A percentile compares a stretch with the other conserved stretches of the same genome.
Conservation (phyloP, 2,329 filamentous ascomycete genomes). For the Paracorniculantispora psalliotae region DNA sequence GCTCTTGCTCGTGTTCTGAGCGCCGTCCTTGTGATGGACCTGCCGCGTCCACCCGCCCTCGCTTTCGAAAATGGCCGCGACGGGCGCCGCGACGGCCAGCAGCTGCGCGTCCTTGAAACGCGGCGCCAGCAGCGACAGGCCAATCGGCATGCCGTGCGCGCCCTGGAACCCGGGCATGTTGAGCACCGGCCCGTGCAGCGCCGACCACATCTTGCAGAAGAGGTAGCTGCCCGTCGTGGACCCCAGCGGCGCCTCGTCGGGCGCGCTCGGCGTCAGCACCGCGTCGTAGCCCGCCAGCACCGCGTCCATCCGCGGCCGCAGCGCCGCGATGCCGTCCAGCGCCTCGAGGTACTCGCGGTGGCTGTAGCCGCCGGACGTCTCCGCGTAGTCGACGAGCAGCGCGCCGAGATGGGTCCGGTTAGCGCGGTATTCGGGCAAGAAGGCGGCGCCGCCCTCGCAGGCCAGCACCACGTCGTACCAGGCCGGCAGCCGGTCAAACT, state of each 20-base stretch:
- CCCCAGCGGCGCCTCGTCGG: constrained; percentile 52
- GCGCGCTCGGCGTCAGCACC: constrained; percentile 52
- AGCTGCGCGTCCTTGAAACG: constrained; percentile 43
- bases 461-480: constrained; percentile 49
- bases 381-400: constrained; percentile 44
- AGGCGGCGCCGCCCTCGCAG: constrained; percentile 48
- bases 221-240: constrained; percentile 48
- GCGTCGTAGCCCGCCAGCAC: constrained; percentile 48
- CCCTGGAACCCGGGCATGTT: constrained; percentile 61
- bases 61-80: constrained; percentile 30
- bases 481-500: constrained; percentile 43
- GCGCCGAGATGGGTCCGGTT: constrained; percentile 42
- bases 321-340: constrained; percentile 46
- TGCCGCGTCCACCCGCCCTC: constrained; percentile 29
- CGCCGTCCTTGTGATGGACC: neutral
- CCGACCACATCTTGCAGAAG: constrained; percentile 50
- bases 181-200: constrained; percentile 58
- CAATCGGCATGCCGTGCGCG: constrained; percentile 49
- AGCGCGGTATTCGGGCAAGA: constrained; percentile 48
- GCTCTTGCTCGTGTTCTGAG: neutral
- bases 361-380: constrained; percentile 40
- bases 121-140: constrained; percentile 47
- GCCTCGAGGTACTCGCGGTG: constrained; percentile 46
- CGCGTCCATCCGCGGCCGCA: constrained; percentile 50
- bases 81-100: constrained; percentile 35